Evolutionary conservation across 495 filamentous ascomycete species (phyloP).

Genomic region (Talaromyces trachyspermus): DNA sequence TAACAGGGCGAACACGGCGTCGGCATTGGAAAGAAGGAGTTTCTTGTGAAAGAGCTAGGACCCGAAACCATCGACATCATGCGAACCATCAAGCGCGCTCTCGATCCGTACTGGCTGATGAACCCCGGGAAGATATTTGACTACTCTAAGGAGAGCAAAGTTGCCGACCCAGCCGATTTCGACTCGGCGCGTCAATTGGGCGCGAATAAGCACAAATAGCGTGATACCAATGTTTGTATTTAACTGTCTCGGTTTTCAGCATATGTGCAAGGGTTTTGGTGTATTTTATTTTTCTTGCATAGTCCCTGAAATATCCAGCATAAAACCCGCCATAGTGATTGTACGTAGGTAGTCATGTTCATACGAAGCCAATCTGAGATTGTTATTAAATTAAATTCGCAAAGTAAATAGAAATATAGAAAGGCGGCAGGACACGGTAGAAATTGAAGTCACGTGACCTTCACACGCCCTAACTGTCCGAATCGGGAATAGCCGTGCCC

Average conservation of each 20-base stretch:
- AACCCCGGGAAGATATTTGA: constrained; percentile 92
- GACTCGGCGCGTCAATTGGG: background rate
- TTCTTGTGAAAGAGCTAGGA: constrained; percentile 74
- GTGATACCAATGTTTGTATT: too few species aligned
- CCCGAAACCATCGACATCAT: constrained; percentile 74
- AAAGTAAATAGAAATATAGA: too few species aligned
- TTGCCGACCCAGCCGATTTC: background rate
- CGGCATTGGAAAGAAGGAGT: constrained; percentile 81
- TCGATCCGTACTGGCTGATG: constrained; percentile 87
- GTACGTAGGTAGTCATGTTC: too few species aligned
- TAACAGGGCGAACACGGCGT: constrained; percentile 75
- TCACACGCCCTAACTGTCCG: background rate
- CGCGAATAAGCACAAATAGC: constrained; percentile 9
- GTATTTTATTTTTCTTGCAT: too few species aligned
- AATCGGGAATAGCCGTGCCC: constrained; percentile 23
- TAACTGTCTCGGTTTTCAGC: too few species aligned
- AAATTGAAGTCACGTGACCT: background rate
- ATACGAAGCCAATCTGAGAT: too few species aligned
- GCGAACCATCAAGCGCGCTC: constrained; percentile 72
- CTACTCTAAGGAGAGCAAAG: background rate
- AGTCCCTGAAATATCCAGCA: too few species aligned
- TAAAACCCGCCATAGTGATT: too few species aligned
- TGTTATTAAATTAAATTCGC: too few species aligned
- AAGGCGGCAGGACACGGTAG: background rate
- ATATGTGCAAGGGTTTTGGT: too few species aligned